Evolutionary conservation across 306 rosid species (phyloP).

Genomic region (Acacia acuminata): DNA sequence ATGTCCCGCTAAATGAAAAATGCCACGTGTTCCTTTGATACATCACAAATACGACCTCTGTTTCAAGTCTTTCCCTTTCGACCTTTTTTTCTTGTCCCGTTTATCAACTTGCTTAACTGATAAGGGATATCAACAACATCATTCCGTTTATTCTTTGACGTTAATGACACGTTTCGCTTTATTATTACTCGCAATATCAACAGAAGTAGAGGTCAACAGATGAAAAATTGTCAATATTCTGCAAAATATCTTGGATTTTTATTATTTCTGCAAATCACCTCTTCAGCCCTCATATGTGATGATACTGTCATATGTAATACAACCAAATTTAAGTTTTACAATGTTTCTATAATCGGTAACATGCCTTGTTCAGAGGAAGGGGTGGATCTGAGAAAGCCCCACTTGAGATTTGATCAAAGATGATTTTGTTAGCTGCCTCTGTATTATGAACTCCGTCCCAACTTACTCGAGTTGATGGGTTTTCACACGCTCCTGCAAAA

Average conservation of each 20-base stretch:
- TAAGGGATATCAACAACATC: background rate
- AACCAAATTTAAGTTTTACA: background rate
- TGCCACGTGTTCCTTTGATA: background rate
- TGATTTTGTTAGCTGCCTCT: background rate
- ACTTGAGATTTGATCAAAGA: background rate
- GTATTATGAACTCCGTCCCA: slow-evolving; percentile 12
- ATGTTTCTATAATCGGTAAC: background rate
- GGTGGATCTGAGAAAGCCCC: slow-evolving; percentile 1
- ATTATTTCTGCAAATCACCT: background rate
- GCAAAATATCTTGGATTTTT: background rate
- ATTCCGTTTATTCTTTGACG: background rate
- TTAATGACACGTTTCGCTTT: background rate
- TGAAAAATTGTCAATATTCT: background rate
- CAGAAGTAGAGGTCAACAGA: background rate
- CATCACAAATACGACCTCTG: background rate
- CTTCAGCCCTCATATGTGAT: background rate
- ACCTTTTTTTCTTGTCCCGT: too few relatives aligned
- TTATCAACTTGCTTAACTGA: background rate
- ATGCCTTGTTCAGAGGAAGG: background rate
- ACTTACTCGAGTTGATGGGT: background rate
- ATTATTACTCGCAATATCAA: background rate
- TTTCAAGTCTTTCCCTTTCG: background rate
- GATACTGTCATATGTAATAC: background rate
- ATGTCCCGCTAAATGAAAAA: background rate
- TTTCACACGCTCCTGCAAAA: background rate